Conservation (phyloP, 495 filamentous ascomycete genomes). For the Penicillium parvum region DNA sequence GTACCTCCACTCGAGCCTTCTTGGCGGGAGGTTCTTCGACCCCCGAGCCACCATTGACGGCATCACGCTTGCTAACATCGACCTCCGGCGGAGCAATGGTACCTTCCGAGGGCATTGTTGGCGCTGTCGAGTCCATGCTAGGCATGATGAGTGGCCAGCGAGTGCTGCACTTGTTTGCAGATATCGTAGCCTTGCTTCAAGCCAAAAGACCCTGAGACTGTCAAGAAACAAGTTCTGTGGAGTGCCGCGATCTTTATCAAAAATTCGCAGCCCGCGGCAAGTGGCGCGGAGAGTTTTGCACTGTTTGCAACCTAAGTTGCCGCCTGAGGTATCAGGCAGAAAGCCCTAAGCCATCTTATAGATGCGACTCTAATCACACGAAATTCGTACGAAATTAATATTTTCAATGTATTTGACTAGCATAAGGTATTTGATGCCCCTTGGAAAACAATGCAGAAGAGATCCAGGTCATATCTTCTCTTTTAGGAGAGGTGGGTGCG, state of each 20-base stretch:
- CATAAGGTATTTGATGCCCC: no score
- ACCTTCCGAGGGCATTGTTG: conserved; percentile 8
- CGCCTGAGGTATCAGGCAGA: no score
- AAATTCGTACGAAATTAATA: no score
- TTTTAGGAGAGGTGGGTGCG: no score
- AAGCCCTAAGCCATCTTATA: no score
- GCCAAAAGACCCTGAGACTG: neutral
- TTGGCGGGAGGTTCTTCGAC: conserved; percentile 54
- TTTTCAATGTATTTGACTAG: no score
- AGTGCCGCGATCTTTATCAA: conserved; percentile 3
- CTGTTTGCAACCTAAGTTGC: conserved; percentile 2
- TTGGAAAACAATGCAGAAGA: no score
- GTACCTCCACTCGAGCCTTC: conserved; percentile 51
- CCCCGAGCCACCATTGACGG: conserved; percentile 6
- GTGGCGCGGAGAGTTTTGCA: conserved; percentile 10
- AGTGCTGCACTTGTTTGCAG: neutral
- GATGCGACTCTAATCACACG: no score
- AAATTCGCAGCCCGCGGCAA: conserved; percentile 5
- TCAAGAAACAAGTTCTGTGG: neutral
- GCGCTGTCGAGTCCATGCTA: conserved; percentile 11
- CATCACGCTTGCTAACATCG: conserved; percentile 15
- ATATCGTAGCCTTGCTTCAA: neutral
- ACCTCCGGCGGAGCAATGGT: conserved; percentile 5
- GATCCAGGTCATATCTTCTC: no score
- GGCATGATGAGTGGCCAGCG: neutral